Base-by-base conservation (phyloP, 2,329 filamentous ascomycete genomes). In the Colletotrichum sp. region DNA sequence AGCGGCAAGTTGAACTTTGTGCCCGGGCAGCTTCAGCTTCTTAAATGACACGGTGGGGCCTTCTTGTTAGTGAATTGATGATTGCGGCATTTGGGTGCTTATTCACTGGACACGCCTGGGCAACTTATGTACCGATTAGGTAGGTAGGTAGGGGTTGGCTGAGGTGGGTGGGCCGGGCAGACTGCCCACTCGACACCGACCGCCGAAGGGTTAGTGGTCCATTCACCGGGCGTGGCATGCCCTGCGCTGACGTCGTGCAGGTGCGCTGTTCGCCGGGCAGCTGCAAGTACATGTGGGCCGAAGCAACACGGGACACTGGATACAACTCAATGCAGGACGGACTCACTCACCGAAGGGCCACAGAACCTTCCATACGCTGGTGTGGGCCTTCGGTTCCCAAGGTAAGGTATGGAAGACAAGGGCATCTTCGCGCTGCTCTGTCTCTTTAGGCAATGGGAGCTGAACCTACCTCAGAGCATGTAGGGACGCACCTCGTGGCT, bases 21-120 rank as follows among this genome's bases (percentile, higher is more conserved):
- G 57, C 29, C 16, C 16, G 61, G 61, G 63, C 31, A 55, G 47
- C 55, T 66, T 59, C 38, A 61, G 61, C 67, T 70, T 70, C 38
- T 66, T 62, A 29, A 29, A 43, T 51, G 43, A 51, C 29, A 67
- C 29, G 54, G 61, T 36, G 68, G 71, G 33, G 38, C 55, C 29
- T 47, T 57, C 47, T 67, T 43, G 55, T 64, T 73, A 73, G 61
- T 70, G 71, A 66, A 51, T 33, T 31, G 33, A 33, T 70, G 67
- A 73, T 55, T 73, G 68, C 67, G 58, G 61, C 59, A 51, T 62
- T 61, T 57, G 61, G 54, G 33, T 66, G 67, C 71, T 73, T 65
- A 66, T 73, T 73, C 71, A 66, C 68, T 38, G 54, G 61, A 13
- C 6, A 51, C 43, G 43, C 43, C 43, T 21, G n/a, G 43, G n/a